Percentiles rank a stretch among this genome's conserved stretches.
phyloP scores from a whole-genome alignment of 2,329 filamentous ascomycete genomes.

The Xylariaceae sp. region DNA sequence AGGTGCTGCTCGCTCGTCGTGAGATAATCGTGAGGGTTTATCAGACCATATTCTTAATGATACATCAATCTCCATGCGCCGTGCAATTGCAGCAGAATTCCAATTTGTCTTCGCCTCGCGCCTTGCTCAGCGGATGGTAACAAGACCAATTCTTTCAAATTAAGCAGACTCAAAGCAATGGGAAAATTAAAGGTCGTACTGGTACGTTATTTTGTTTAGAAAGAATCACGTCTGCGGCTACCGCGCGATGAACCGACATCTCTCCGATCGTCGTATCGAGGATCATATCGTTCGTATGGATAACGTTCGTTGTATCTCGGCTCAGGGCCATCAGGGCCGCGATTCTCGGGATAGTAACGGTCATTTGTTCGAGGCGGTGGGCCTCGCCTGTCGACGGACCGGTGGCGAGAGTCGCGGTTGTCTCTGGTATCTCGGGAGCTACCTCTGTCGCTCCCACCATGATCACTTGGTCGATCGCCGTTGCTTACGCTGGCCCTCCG shows the following conservation, averaged over 20 bases:
- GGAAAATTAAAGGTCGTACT: no score
- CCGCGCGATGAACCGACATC: constrained; percentile 7
- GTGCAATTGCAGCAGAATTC: no score
- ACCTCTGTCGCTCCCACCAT: not conserved
- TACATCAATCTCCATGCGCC: no score
- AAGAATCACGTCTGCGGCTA: constrained; percentile 23
- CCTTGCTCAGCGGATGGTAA: no score
- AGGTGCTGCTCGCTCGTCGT: no score
- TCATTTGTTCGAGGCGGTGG: constrained; percentile 4
- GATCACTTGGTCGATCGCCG: constrained; percentile 6
- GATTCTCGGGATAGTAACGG: constrained; percentile 11
- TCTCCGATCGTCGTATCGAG: constrained; percentile 8
- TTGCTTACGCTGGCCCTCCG: not conserved
- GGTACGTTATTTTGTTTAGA: no score
- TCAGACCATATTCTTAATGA: no score
- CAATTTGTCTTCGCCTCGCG: no score
- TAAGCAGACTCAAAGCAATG: no score
- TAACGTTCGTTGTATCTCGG: constrained; percentile 9
- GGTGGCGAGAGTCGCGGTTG: constrained; percentile 6
- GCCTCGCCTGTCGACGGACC: constrained; percentile 7
- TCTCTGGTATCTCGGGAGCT: not conserved
- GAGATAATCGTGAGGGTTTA: no score
- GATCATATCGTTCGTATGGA: constrained; percentile 1
- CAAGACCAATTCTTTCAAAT: no score
- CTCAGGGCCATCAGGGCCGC: not conserved